Evolutionary conservation across 805 yeast species (phyloP).

Genomic region (Tetrapisispora phaffii): DNA sequence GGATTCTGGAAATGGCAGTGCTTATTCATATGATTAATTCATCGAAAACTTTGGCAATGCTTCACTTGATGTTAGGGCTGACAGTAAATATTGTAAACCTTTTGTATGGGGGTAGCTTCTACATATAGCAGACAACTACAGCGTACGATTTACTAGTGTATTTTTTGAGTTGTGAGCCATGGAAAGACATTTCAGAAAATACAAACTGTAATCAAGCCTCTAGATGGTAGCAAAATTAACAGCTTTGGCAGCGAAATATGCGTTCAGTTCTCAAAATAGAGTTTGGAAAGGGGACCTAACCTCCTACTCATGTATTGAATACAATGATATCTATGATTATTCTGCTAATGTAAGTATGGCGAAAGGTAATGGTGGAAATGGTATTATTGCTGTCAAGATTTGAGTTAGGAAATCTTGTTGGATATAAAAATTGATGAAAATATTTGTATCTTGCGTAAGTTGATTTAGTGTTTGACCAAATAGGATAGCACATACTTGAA

Average conservation of each 20-base stretch:
- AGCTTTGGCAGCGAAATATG: background rate
- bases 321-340: background rate
- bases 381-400: background rate
- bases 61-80: background rate
- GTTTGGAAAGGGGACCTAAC: background rate
- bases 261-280: background rate
- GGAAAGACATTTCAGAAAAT: background rate
- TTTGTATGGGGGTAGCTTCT: background rate
- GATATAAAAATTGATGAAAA: too few species aligned
- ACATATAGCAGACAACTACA: background rate
- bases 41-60: background rate
- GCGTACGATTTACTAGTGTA: background rate
- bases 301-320: background rate
- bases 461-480: too few species aligned
- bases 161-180: background rate
- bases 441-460: too few species aligned
- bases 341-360: background rate
- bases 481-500: too few species aligned
- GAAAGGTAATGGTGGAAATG: background rate
- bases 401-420: background rate
- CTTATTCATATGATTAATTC: background rate
- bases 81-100: background rate
- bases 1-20: background rate
- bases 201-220: background rate
- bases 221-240: background rate